Base-by-base conservation (phyloP, 192 early-diverging fungal genomes). In the Entophlyctis helioformis region DNA sequence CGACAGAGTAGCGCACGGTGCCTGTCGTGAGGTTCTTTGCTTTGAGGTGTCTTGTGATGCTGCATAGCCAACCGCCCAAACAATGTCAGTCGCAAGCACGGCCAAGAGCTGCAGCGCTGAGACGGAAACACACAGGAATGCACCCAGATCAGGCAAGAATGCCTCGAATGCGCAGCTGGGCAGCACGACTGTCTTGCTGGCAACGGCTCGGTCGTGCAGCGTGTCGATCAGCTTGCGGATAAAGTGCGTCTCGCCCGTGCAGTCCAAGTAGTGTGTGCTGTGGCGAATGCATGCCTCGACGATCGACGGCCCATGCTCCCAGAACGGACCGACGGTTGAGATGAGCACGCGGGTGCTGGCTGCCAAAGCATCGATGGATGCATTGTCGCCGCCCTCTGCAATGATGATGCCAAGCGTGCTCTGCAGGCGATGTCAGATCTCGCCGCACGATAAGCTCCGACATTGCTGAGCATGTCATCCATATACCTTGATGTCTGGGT, bases 201-300 rank as follows among this genome's bases (percentile, higher is more conserved):
- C 60, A 19, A 57, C 53, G 1, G 92, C 92, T 36, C 64, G 26
- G 2, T 79, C 71, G 40, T 86, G 76, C 42, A 81, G 79, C 39
- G 74, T 66, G 40, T 74, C 50, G 44, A 84, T 76, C 48, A 89
- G 74, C 9, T 71, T 44, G 33, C 68, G 60, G 16, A 79, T 65
- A 66, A 81, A 86, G 6, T 54, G 61, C 23, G 69, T 58, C 46
- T 93, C 89, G 32, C 88, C 92, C n/a, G 89, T 91, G 12, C 79
- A 84, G 49, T 96, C 92, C 24, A 89, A 66, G 54, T 93, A 96
- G 54, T 96, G 78, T 0, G 90, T 87, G 0, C 67, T 48, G 25
- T 74, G 51, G 10, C 73, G 61, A 12, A 85, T 56, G 46, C 85
- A 86, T 1, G 78, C 63, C 16, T 69, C 76, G 6, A 86, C 81